These are phyloP conservation scores for Exophiala alcalophila DNA, from an alignment of 2,329 filamentous ascomycete genomes.

Conservation along the genomic window DNA sequence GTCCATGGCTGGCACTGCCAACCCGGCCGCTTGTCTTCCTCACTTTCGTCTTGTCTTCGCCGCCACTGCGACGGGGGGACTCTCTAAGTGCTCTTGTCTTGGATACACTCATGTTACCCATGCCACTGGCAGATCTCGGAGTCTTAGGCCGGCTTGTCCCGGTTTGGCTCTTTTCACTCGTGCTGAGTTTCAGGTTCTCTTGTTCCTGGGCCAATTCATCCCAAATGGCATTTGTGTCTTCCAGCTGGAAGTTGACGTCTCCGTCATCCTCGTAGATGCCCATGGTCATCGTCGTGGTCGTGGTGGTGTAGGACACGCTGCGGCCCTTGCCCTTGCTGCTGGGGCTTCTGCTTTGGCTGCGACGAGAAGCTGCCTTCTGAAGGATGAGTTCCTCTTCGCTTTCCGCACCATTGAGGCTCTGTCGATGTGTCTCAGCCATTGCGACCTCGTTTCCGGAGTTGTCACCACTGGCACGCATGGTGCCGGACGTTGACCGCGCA, in stretches of 20 bases:
- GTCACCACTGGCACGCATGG: constrained; percentile 33
- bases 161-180: constrained; percentile 19
- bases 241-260: constrained; percentile 23
- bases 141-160: constrained; percentile 19
- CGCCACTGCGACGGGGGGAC: constrained; percentile 29
- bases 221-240: constrained; percentile 29
- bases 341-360: constrained; percentile 27
- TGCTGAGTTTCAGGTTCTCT: constrained; percentile 28
- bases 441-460: constrained; percentile 57
- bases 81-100: constrained; percentile 29
- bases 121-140: constrained; percentile 26
- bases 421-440: constrained; percentile 54
- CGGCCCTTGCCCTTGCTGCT: constrained; percentile 32
- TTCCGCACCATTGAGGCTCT: constrained; percentile 59
- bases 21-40: constrained; percentile 48
- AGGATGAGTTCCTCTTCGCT: constrained; percentile 81
- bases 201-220: constrained; percentile 30
- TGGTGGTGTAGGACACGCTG: constrained; percentile 31
- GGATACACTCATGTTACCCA: constrained; percentile 27
- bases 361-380: constrained; percentile 66
- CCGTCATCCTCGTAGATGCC: constrained; percentile 31
- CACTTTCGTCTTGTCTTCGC: constrained; percentile 34
- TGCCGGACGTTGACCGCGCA: constrained; percentile 54
- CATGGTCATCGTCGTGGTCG: constrained; percentile 29
- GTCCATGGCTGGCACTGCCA: constrained; percentile 37